These are phyloP conservation scores for Plasmodium reichenowi DNA, from an alignment of 169 alveolate species.

Conservation along the genomic window DNA sequence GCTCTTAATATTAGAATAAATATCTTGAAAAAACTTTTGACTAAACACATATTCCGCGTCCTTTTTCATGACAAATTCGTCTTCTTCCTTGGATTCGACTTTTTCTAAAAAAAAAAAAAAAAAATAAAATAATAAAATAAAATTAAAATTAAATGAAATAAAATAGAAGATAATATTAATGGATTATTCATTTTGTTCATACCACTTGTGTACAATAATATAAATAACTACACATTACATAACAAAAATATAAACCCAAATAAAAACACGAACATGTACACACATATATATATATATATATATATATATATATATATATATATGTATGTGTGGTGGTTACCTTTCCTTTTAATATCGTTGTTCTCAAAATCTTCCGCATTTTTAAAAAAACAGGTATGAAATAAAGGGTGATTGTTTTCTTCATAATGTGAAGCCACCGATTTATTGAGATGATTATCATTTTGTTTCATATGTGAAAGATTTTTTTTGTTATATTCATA, in stretches of 20 bases:
- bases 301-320: background rate
- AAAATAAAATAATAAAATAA: too few species aligned
- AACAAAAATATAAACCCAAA: too few species aligned
- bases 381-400: conserved; percentile 43
- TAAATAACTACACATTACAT: too few species aligned
- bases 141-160: too few species aligned
- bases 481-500: conserved; percentile 5
- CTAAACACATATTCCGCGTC: conserved; percentile 69
- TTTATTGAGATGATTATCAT: background rate
- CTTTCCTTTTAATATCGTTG: conserved; percentile 40
- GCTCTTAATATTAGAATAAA: conserved; percentile 45
- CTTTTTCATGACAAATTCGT: conserved; percentile 36
- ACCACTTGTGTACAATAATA: too few species aligned
- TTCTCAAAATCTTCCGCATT: conserved; percentile 51
- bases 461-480: background rate
- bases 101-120: conserved; percentile 5
- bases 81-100: conserved; percentile 43
- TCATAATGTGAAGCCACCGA: background rate
- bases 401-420: conserved; percentile 20
- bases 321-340: background rate
- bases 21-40: conserved; percentile 31
- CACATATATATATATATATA: background rate
- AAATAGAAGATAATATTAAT: too few species aligned
- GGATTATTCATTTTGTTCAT: too few species aligned
- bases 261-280: background rate